Evolutionary conservation across 2,329 filamentous ascomycete species (phyloP).

Genomic region (Ophidiomyces ophidiicola): DNA sequence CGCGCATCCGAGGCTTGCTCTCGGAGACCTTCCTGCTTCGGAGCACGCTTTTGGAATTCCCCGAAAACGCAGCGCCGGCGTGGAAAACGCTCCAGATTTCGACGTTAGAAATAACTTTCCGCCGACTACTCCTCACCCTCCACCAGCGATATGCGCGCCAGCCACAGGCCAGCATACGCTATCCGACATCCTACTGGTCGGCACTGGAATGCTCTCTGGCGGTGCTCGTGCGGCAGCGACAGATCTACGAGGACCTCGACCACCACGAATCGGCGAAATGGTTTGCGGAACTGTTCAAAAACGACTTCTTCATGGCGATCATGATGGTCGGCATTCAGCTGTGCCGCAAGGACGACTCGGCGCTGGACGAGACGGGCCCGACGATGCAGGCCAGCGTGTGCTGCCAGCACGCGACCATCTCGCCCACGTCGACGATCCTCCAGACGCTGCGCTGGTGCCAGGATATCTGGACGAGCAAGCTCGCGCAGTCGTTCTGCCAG

Average conservation of each 20-base stretch:
- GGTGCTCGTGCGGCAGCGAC: slow-evolving; percentile 21
- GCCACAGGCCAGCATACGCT: slow-evolving; percentile 17
- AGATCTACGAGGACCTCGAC: slow-evolving; percentile 17
- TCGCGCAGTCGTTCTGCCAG: slow-evolving; percentile 10
- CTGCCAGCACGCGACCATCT: slow-evolving; percentile 10
- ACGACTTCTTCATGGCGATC: slow-evolving; percentile 17
- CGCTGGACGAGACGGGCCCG: slow-evolving; percentile 3
- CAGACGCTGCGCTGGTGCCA: slow-evolving; percentile 16
- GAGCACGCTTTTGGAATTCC: neutral
- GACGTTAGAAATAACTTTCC: slow-evolving; percentile 22
- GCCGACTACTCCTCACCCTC: slow-evolving; percentile 20
- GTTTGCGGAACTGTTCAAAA: slow-evolving; percentile 17
- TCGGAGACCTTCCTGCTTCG: slow-evolving; percentile 9
- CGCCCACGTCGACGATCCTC: slow-evolving; percentile 16
- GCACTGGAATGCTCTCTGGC: slow-evolving; percentile 24
- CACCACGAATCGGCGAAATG: slow-evolving; percentile 12
- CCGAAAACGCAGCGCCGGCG: slow-evolving; percentile 1
- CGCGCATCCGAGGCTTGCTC: slow-evolving; percentile 13
- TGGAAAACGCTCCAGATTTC: slow-evolving; percentile 14
- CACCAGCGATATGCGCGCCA: slow-evolving; percentile 21
- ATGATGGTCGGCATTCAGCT: slow-evolving; percentile 16
- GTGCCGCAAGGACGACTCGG: slow-evolving; percentile 12
- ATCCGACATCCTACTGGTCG: slow-evolving; percentile 24
- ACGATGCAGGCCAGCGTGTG: neutral
- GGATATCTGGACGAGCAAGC: slow-evolving; percentile 40